phyloP scores from a whole-genome alignment of 108 stramenopile species.

The Epithemia pelagica region DNA sequence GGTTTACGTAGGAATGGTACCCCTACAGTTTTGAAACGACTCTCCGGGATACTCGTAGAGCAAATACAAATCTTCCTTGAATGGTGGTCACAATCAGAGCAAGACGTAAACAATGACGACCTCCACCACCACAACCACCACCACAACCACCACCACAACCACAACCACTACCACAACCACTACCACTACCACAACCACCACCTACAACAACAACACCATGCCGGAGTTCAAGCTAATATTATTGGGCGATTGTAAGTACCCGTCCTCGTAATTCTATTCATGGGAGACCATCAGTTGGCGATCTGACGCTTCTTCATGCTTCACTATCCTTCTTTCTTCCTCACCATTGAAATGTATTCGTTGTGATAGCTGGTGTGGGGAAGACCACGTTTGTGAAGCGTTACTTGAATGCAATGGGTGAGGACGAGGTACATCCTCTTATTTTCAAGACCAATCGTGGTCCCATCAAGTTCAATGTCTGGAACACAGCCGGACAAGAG shows the following conservation, averaged over 20 bases:
- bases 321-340: too few species aligned
- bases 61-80: too few species aligned
- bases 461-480: slow-evolving; percentile 79
- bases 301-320: neutral
- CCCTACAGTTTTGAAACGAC: too few species aligned
- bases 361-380: slow-evolving; percentile 83
- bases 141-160: too few species aligned
- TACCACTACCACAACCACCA: too few species aligned
- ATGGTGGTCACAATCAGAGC: too few species aligned
- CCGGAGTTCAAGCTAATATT: slow-evolving; percentile 99
- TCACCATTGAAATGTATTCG: too few species aligned
- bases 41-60: too few species aligned
- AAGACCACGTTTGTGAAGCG: slow-evolving; percentile 90
- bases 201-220: slow-evolving; percentile 3
- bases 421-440: slow-evolving; percentile 72
- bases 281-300: neutral
- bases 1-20: too few species aligned
- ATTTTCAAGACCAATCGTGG: slow-evolving; percentile 81
- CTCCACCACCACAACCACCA: too few species aligned
- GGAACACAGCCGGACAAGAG: slow-evolving; percentile 87
- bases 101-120: too few species aligned
- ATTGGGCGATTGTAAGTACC: slow-evolving; percentile 93
- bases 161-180: too few species aligned
- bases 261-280: neutral
- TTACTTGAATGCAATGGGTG: slow-evolving; percentile 75